These are phyloP conservation scores for Venturia oleaginea DNA, from an alignment of 2,329 filamentous ascomycete species.

Conservation along the genomic window DNA sequence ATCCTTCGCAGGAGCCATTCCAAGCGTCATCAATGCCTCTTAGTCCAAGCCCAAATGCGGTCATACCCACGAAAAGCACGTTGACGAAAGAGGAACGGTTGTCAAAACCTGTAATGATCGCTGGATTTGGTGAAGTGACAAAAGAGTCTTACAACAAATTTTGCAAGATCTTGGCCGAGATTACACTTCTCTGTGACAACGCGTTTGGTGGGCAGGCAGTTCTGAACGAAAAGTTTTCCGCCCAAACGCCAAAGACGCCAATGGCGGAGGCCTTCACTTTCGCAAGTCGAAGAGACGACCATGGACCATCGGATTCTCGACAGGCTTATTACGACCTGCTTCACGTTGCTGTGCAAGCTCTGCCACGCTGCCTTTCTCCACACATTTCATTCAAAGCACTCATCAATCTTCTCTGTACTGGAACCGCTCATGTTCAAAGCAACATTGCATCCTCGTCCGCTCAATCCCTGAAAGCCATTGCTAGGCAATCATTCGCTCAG, in stretches of 20 bases:
- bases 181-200: slow-evolving; percentile 93
- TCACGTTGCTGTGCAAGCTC: slow-evolving; percentile 87
- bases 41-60: slow-evolving; percentile 20
- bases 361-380: slow-evolving; percentile 85
- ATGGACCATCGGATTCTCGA: slow-evolving; percentile 67
- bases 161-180: slow-evolving; percentile 90
- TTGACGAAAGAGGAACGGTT: slow-evolving; percentile 52
- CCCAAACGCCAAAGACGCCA: slow-evolving; percentile 83
- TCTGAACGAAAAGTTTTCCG: slow-evolving; percentile 87
- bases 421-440: slow-evolving; percentile 86
- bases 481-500: slow-evolving; percentile 83
- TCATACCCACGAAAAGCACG: slow-evolving; percentile 26
- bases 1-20: slow-evolving; percentile 33
- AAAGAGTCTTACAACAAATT: slow-evolving; percentile 84
- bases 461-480: slow-evolving; percentile 89
- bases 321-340: slow-evolving; percentile 93
- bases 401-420: slow-evolving; percentile 91
- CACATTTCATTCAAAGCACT: slow-evolving; percentile 89
- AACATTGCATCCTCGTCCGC: slow-evolving; percentile 90
- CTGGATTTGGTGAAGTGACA: slow-evolving; percentile 61
- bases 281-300: slow-evolving; percentile 68
- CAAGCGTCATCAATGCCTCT: slow-evolving; percentile 24
- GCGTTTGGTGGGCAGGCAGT: slow-evolving; percentile 94
- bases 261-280: slow-evolving; percentile 94
- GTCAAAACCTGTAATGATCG: slow-evolving; percentile 53